Evolutionary conservation across 768 basidiomycete genomes (phyloP).

Genomic region (Lactarius tabidus): DNA sequence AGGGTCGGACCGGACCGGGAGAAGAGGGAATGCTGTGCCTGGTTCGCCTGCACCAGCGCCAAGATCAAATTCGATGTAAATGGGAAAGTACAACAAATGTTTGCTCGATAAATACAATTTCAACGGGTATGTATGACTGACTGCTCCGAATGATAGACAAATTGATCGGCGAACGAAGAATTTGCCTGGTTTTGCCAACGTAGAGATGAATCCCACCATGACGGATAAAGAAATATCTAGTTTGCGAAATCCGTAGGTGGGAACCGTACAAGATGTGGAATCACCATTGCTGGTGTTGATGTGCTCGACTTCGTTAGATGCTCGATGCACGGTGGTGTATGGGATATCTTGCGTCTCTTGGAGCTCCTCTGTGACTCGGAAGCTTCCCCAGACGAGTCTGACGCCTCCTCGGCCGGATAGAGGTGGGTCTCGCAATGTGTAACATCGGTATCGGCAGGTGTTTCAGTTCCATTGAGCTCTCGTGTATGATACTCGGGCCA

Average conservation of each 20-base stretch:
- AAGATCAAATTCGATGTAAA: not conserved
- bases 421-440: not conserved
- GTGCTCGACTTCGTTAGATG: not conserved
- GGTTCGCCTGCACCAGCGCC: not conserved
- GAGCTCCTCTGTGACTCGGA: not conserved
- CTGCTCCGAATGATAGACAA: not conserved
- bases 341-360: conserved; percentile 12
- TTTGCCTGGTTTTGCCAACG: not conserved
- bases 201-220: not conserved
- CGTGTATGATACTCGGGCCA: not conserved
- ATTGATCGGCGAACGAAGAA: not conserved
- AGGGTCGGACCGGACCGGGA: not conserved
- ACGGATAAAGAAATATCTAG: conserved; percentile 1
- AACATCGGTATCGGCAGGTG: not conserved
- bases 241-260: not conserved
- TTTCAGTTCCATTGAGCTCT: not conserved
- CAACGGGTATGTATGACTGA: not conserved
- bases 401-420: not conserved
- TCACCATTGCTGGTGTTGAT: conserved; percentile 19
- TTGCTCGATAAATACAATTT: conserved; percentile 1
- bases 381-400: not conserved
- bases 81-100: not conserved
- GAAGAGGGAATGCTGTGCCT: not conserved
- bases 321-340: not conserved
- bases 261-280: conserved; percentile 13